These are phyloP conservation scores for Falciphora oryzae DNA, from an alignment of 2,329 filamentous ascomycete species.

Conservation along the genomic window DNA sequence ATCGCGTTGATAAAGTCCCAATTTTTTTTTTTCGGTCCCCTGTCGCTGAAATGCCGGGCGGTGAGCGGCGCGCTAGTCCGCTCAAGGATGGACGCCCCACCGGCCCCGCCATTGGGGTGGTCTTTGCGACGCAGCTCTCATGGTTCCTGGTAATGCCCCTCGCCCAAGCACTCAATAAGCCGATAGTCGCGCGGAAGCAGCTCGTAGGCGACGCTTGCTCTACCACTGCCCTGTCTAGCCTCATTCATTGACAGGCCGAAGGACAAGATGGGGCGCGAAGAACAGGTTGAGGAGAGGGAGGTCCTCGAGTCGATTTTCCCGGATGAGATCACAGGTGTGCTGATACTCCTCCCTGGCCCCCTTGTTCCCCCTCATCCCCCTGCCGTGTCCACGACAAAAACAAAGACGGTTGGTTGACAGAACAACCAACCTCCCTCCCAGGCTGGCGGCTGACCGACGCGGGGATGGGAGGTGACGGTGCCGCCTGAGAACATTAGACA, in stretches of 20 bases:
- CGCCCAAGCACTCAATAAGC: background rate
- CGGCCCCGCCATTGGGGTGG: background rate
- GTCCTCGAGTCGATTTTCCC: constrained; percentile 98
- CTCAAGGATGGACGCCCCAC: background rate
- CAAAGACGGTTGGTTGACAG: background rate
- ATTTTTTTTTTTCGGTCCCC: constrained; percentile 7
- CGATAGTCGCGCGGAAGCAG: background rate
- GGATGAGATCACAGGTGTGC: constrained; percentile 84
- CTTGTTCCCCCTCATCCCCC: background rate
- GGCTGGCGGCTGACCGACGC: constrained; percentile 5
- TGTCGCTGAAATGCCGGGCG: constrained; percentile 25
- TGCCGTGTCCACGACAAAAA: background rate
- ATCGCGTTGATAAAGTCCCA: constrained; percentile 4
- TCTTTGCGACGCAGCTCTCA: background rate
- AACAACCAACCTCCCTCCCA: constrained; percentile 1
- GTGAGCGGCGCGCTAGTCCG: constrained; percentile 19
- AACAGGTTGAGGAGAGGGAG: constrained; percentile 92
- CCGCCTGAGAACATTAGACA: constrained; percentile 52
- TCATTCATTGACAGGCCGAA: background rate
- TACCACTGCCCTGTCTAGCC: background rate
- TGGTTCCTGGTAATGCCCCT: background rate
- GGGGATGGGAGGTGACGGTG: background rate
- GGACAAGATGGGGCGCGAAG: constrained; percentile 63
- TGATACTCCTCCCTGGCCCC: background rate
- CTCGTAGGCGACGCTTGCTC: no score